Base-by-base conservation (phyloP, 331 rosid genomes). In the Pyrus hybrid region DNA sequence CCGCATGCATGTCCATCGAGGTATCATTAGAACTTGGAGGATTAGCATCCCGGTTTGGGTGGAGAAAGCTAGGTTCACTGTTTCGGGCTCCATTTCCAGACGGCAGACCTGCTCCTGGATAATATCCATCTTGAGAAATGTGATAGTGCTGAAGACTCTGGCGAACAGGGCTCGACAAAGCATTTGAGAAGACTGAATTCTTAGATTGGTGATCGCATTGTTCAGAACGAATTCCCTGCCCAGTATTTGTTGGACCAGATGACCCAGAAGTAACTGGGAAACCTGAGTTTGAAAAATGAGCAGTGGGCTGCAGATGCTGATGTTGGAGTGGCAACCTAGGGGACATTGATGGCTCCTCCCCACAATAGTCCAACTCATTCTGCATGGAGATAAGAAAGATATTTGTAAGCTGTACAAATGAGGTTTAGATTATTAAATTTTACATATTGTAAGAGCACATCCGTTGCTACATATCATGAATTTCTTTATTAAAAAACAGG, bases 1-100 rank as follows among this genome's bases (percentile, higher is more conserved):
- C 97, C 13, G 97, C 87, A 76, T 88, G 91, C 97, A 91, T 91
- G 86, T 90, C 97, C 96, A 90, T 90, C 17, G 91, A 83, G 21
- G 92, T 88, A 75, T 92, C 97, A 14, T 85, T 90, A 76, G 82
- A 84, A 51, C 54, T 75, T 7, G 76, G 70, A 33, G 83, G 78
- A 70, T 79, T 75, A 69, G 84, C 77, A 71, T 92, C 96, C 74
- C 82, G 81, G 72, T 80, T 80, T 26, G 84, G 96, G 66, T 85
- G 87, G 77, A 80, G 83, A 79, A 79, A 81, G 76, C 63, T 76
- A 54, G 80, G 70, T 73, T 88, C 97, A 68, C 58, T 77, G 70
- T 74, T 86, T 80, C 85, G 84, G 65, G 77, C 82, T 70, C 87
- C 92, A 77, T 86, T 89, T 71, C 86, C 95, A 80, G 81, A 49